Evolutionary conservation across 2,329 filamentous ascomycete species (phyloP), one percentile per base, ranked within the genome.

Genomic region (Rutstroemia sp.): DNA sequence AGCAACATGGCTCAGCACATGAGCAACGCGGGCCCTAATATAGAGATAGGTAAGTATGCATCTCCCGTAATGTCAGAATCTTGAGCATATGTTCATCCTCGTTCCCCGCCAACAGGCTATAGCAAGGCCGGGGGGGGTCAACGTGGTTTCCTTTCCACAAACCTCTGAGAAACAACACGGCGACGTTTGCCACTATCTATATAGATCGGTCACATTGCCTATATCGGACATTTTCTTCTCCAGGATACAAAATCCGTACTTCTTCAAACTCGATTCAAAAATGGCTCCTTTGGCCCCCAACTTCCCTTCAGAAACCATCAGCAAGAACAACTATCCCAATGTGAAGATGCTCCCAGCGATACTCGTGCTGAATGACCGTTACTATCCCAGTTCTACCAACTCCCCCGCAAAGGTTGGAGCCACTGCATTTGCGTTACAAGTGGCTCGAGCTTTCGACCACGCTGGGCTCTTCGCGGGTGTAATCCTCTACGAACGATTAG

Each of bases 401-500:
- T 52, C 47, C 19, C 48, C 58, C 19, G 56, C 56, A 19, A 59
- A 58, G 6, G 58, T 60, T 14, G 58, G 58, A 30, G 52, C 56
- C 19, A 60, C 58, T 5, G 54, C 58, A 21, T 58, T 60, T 34
- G 58, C 58, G 19, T 51, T 60, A 30, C 57, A 57, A 34, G 58
- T 55, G 4, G 48, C 50, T 44, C 48, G 48, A 21, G 58, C 57
- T 21, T 42, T 60, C 12, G 42, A 56, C 25, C 48, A 58, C 9
- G 58, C 25, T 25, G 56, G 58, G 16, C 12, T 58, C 16, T 60
- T 60, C 50, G 52, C 51, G 14, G 58, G 58, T 16, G 51, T 58
- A 39, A 58, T 60, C 36, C 44, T 60, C 10, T 60, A 60, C 34
- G 44, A 56, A 39, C 57, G 58, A 50, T 47, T 50, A n/a, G 52